Conservation (phyloP, 371 early-diverging fungal species). For the Mucor lusitanicus region DNA sequence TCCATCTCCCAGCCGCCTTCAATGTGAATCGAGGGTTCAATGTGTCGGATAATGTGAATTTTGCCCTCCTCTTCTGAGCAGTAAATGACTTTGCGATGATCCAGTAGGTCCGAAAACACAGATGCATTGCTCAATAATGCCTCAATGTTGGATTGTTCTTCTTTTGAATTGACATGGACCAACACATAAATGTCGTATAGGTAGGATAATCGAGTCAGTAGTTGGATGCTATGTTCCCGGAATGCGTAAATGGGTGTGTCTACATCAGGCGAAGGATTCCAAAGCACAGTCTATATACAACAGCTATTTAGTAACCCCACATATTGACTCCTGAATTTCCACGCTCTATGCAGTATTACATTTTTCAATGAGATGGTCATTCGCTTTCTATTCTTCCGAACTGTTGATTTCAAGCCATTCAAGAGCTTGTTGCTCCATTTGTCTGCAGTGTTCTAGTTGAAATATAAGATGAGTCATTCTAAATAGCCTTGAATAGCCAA, state of each 20-base stretch:
- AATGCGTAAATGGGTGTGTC: slow-evolving; percentile 48
- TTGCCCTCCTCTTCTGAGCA: slow-evolving; percentile 55
- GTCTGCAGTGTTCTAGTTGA: background rate
- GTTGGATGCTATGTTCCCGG: slow-evolving; percentile 34
- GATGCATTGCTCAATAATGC: slow-evolving; percentile 28
- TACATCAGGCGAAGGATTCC: slow-evolving; percentile 58
- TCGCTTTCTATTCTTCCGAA: slow-evolving; percentile 30
- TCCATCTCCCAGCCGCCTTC: slow-evolving; percentile 59
- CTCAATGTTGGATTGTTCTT: slow-evolving; percentile 36
- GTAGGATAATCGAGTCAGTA: slow-evolving; percentile 31
- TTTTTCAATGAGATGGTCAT: slow-evolving; percentile 53
- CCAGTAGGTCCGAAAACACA: slow-evolving; percentile 17
- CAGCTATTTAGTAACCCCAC: background rate
- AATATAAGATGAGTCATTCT: slow-evolving; percentile 1
- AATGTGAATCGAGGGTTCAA: slow-evolving; percentile 48
- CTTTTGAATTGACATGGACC: slow-evolving; percentile 41
- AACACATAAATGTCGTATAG: slow-evolving; percentile 44
- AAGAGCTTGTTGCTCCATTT: slow-evolving; percentile 24
- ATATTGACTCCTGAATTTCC: background rate
- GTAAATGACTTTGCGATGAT: slow-evolving; percentile 34
- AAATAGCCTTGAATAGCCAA: background rate
- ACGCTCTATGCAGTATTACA: slow-evolving; percentile 20
- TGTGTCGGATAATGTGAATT: slow-evolving; percentile 50
- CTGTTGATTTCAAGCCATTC: slow-evolving; percentile 12
- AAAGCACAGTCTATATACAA: slow-evolving; percentile 39